Base-by-base conservation (phyloP, 2,329 filamentous ascomycete genomes). In the Dactylellina leptospora region DNA sequence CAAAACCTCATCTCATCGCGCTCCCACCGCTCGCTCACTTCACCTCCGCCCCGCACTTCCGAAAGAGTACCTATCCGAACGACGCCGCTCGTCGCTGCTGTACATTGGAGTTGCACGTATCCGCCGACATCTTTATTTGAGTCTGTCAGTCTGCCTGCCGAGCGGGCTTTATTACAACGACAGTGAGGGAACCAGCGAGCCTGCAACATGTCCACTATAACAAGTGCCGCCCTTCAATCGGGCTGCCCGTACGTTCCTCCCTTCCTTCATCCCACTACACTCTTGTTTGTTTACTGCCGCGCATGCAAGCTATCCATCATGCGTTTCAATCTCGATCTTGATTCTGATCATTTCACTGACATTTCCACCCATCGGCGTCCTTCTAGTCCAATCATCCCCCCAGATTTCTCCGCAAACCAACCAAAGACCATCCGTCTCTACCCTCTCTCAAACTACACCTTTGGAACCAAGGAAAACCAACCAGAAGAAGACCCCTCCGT, bases 401-500 rank as follows among this genome's bases (percentile, higher is more conserved):
- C 91, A 74, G 82, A 88, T 75, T 99, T 99, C 85, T 91, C 93
- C 79, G 88, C 86, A 56, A 92, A 93, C 79, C 95, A 99, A 81
- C 92, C 93, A 30, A 83, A 88, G 76, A 95, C 92, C 1, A 93
- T 99, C 78, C 90, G 91, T 58, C 86, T 99, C 23, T 97, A 93
- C 79, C 95, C 95, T 30, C 86, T 99, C 51, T 96, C 92, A 76
- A 99, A 97, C 84, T 99, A 99, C 84, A 97, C 95, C 22, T 97
- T 99, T 78, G 93, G 93, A 74, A 96, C 96, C 73, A 99, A 99
- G 82, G 95, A 97, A 83, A 96, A 91, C 20, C 95, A 99, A 80
- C 95, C 93, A 1, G 95, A 99, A 81, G 95, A 99, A 81, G 95
- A 99, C 78, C 93, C 93, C 0, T 97, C 92, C 0, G 95, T 99